Evolutionary conservation across 169 alveolate genomes (phyloP), one percentile per base, ranked within the genome.

Genomic region (Plasmodium blacklocki): DNA sequence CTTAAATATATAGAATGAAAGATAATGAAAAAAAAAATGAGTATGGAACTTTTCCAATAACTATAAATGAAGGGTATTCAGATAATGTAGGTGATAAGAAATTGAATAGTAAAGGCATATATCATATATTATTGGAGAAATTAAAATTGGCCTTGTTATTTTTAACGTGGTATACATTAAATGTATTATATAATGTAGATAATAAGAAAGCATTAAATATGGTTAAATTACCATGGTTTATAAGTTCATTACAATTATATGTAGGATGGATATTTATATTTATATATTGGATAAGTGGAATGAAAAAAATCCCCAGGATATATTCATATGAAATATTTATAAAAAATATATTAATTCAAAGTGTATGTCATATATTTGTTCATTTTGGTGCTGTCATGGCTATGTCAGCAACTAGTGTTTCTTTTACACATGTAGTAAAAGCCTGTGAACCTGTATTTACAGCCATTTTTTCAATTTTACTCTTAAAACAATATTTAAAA

Each of bases 401-500:
- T 15, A 95, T 95, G 96, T 94, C 95, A 15, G 29, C 90, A 1
- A 97, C 97, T 3, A 96, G 96, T 3, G 96, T 95, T 18, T 95
- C 97, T 11, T 94, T 95, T 75, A 94, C 97, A 9, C 97, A 95
- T 83, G 95, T 95, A 18, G 88, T 95, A 54, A 95, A 95, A 74
- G 95, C 97, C 39, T 93, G 93, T 3, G 97, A 95, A 73, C 97
- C 97, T 0, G 97, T 95, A 45, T 52, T 93, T 49, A 95, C 97
- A 12, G 96, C 97, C 11, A 43, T 93, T 26, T 89, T 95, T 18
- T 91, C 97, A 3, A 93, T 88, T 15, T 15, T 93, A 29, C 12
- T 93, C 29, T 78, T 95, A 62, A 88, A 75, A 23, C 95, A 95
- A 62, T 66, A 85, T 59, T 50, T 92, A 68, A 87, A 66, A 78